Base-by-base conservation (phyloP, 2,329 filamentous ascomycete genomes). In the Ophiostoma australiae region DNA sequence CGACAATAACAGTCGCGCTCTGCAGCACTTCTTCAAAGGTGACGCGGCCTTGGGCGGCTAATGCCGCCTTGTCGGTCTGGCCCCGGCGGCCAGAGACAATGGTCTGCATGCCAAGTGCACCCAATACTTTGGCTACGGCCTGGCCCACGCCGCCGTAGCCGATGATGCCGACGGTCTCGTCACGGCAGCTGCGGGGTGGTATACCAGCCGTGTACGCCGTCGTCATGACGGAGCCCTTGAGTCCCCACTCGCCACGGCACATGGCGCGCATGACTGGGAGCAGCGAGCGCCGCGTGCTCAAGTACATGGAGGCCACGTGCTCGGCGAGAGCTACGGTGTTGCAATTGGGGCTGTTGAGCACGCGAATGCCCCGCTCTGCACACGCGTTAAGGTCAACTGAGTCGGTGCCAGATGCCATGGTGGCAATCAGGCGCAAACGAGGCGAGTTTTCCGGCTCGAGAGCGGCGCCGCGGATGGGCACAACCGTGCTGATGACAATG, bases 141-240 rank as follows among this genome's bases (percentile, higher is more conserved):
- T 76, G 73, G 7, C 79, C 79, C 58, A 80, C 79, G 58, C 78
- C 76, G 8, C 79, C 79, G 69, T 80, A 75, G 2, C 79, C 79
- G 27, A 80, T 75, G 39, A 80, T 75, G n/a, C 76, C 79, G 1
- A 79, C 73, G 2, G 74, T 73, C 68, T 74, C 55, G 73, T 76
- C 69, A 69, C 69, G 27, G 67, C 67, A 37, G 75, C 75, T 72
- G 76, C 71, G 66, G 39, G 73, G 27, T 72, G 72, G 72, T 70
- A 73, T 33, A 31, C 65, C 68, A 13, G 58, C 73, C 73, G 75
- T 70, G 55, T 72, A 72, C 23, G 44, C 70, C 11, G 3, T 15
- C 65, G 55, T 69, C 66, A 76, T 73, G 70, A 80, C 72, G 5
- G 67, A 44, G 33, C 76, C 75, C 31, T 70, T 68, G 6, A 72